Evolutionary conservation across 139 green algal species (phyloP).

Genomic region (Coelastrella sp.): DNA sequence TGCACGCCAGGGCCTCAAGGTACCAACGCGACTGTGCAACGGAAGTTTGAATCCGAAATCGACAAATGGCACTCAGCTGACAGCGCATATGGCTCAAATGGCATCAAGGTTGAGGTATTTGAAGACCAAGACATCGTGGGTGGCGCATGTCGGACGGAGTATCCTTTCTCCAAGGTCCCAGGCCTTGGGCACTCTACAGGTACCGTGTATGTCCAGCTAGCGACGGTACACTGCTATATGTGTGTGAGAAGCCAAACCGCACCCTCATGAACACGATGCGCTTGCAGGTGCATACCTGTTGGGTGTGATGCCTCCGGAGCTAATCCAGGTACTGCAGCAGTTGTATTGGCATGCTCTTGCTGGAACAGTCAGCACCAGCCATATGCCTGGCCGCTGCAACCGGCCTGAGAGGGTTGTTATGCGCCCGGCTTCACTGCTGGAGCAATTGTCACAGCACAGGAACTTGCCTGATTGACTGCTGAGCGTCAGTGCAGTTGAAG

Average conservation of each 20-base stretch:
- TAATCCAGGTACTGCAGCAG: slow-evolving; percentile 60
- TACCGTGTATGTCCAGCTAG: slow-evolving; percentile 11
- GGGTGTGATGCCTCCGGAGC: slow-evolving; percentile 75
- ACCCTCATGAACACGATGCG: too few species aligned
- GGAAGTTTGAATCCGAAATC: neutral
- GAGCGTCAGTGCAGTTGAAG: too few species aligned
- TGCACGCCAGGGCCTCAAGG: slow-evolving; percentile 59
- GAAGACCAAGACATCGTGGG: slow-evolving; percentile 58
- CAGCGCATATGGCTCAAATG: neutral
- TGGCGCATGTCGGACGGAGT: slow-evolving; percentile 73
- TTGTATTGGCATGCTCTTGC: too few species aligned
- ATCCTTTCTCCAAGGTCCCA: slow-evolving; percentile 70
- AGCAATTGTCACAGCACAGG: too few species aligned
- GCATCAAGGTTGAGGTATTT: neutral
- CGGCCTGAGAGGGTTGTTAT: too few species aligned
- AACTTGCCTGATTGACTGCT: too few species aligned
- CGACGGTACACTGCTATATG: too few species aligned
- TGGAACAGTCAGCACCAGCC: too few species aligned
- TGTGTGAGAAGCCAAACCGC: too few species aligned
- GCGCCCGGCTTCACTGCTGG: too few species aligned
- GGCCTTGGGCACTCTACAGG: slow-evolving; percentile 67
- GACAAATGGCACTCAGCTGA: neutral
- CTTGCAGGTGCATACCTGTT: slow-evolving; percentile 63
- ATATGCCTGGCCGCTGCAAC: too few species aligned
- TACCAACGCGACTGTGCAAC: neutral